phyloP scores from a whole-genome alignment of 2,329 filamentous ascomycete species.

The Thermothelomyces thermophilus region DNA sequence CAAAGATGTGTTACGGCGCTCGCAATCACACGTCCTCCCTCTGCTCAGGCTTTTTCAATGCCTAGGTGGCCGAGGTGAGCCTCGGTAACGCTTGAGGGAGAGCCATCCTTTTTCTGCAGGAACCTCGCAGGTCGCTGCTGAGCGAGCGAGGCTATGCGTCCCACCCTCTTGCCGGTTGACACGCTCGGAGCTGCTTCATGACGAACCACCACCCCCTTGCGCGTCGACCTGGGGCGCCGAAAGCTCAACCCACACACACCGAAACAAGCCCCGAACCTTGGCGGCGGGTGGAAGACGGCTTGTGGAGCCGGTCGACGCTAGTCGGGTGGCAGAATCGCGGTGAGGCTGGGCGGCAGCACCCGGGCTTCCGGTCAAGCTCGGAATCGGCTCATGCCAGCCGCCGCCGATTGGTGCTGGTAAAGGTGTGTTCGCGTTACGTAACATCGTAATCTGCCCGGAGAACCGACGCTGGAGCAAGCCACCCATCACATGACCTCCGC shows the following conservation, averaged over 20 bases:
- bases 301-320: constrained; percentile 22
- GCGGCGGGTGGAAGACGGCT: constrained; percentile 1
- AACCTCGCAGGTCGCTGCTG: too few species aligned
- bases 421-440: constrained; percentile 9
- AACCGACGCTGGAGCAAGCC: not conserved
- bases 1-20: not conserved
- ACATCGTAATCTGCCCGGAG: not conserved
- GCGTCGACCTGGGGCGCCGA: not conserved
- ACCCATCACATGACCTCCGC: not conserved
- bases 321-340: constrained; percentile 24
- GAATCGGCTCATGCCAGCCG: not conserved
- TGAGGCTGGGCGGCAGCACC: constrained; percentile 27
- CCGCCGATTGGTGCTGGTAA: not conserved
- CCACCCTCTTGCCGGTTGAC: too few species aligned
- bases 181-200: not conserved
- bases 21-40: not conserved
- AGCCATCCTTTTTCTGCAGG: too few species aligned
- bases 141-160: too few species aligned
- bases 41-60: not conserved
- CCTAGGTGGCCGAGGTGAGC: too few species aligned
- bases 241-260: not conserved
- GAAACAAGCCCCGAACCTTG: not conserved
- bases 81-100: too few species aligned
- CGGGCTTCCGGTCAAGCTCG: constrained; percentile 19
- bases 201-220: not conserved